Evolutionary conservation across 169 alveolate species (phyloP).

Genomic region (Eimeria tenella): DNA sequence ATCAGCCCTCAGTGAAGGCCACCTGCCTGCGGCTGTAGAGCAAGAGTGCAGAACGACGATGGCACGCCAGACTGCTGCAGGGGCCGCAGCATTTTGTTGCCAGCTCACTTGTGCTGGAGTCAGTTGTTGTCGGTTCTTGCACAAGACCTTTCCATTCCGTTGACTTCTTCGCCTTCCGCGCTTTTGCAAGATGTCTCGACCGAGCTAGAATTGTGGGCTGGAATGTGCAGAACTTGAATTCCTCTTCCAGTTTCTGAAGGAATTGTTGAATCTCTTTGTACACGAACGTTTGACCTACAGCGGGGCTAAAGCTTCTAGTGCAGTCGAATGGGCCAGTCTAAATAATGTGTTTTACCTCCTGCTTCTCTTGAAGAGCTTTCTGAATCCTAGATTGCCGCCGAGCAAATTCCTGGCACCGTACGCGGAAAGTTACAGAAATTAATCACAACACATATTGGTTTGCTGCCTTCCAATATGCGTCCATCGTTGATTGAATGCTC

Average conservation of each 20-base stretch:
- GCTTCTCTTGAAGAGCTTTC: constrained; percentile 37
- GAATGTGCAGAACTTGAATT: constrained; percentile 58
- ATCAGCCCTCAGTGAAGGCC: too few relatives aligned
- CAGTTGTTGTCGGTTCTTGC: neutral
- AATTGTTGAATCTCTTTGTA: too few relatives aligned
- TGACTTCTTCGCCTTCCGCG: neutral
- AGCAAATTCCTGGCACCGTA: constrained; percentile 16
- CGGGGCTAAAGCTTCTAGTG: neutral
- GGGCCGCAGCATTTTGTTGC: neutral
- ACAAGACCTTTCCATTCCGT: neutral
- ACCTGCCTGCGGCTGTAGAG: too few relatives aligned
- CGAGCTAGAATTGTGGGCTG: constrained; percentile 44
- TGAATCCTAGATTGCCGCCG: constrained; percentile 29
- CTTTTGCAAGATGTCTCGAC: constrained; percentile 45
- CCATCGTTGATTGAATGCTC: too few relatives aligned
- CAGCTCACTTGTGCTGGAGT: neutral
- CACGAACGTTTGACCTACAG: neutral
- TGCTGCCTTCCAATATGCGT: too few relatives aligned
- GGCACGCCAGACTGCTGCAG: neutral
- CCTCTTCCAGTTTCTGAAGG: constrained; percentile 43
- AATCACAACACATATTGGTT: too few relatives aligned
- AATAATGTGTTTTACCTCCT: constrained; percentile 6
- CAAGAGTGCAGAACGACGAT: too few relatives aligned
- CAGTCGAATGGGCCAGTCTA: neutral
- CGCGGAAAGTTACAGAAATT: neutral